Percentiles rank a stretch among this genome's conserved stretches.
Conservation (phyloP, 805 yeast species). For the Sungouiella blattae region DNA sequence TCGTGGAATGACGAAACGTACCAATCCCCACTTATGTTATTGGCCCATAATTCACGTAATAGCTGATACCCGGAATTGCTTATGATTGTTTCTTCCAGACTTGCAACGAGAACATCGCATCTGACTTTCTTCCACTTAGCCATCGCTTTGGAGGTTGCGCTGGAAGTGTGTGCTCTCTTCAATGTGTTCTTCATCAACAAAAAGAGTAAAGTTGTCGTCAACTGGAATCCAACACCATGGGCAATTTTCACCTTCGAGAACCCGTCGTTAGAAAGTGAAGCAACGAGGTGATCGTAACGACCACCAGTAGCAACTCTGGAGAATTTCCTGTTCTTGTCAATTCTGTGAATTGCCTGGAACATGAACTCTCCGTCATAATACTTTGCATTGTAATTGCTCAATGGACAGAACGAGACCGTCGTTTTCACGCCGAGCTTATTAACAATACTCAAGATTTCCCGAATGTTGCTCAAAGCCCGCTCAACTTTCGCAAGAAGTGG, state of each 20-base stretch:
- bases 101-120: slow-evolving; percentile 79
- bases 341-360: slow-evolving; percentile 82
- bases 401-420: slow-evolving; percentile 66
- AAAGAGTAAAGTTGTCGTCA: slow-evolving; percentile 51
- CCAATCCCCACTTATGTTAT: slow-evolving; percentile 76
- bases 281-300: slow-evolving; percentile 74
- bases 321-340: slow-evolving; percentile 45
- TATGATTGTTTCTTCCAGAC: slow-evolving; percentile 56
- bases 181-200: slow-evolving; percentile 35
- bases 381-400: slow-evolving; percentile 76
- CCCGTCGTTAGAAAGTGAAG: slow-evolving; percentile 55
- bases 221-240: slow-evolving; percentile 79
- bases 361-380: slow-evolving; percentile 80
- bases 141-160: slow-evolving; percentile 1
- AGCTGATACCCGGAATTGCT: slow-evolving; percentile 62
- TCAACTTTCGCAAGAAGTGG: slow-evolving; percentile 61
- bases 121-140: slow-evolving; percentile 43
- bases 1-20: slow-evolving; percentile 41
- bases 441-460: slow-evolving; percentile 52
- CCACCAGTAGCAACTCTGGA: slow-evolving; percentile 84
- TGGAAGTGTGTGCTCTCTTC: slow-evolving; percentile 45
- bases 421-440: slow-evolving; percentile 57
- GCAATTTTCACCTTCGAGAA: slow-evolving; percentile 23
- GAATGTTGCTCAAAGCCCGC: slow-evolving; percentile 58
- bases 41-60: slow-evolving; percentile 65